Percentiles rank a stretch among this genome's conserved stretches.
phyloP scores from a whole-genome alignment of 768 basidiomycete genomes.

The Mycena vitilis region DNA sequence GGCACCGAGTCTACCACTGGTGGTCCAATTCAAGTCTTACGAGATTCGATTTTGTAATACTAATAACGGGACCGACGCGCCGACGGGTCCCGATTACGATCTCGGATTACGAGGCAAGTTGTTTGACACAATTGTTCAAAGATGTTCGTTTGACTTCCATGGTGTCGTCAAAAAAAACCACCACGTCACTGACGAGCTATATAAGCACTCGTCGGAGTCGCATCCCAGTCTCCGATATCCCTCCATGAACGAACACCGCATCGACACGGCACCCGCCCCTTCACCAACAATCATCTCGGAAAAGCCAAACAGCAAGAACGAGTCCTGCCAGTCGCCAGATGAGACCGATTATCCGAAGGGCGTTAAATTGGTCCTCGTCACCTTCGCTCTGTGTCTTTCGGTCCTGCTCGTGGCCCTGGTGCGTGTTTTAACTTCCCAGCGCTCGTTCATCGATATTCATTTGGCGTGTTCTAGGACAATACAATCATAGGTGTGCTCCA shows the following conservation, averaged over 20 bases:
- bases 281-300: conserved; percentile 12
- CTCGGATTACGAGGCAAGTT: too few species aligned
- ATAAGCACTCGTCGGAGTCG: neutral
- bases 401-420: conserved; percentile 27
- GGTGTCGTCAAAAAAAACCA: too few species aligned
- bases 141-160: too few species aligned
- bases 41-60: too few species aligned
- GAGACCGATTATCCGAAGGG: conserved; percentile 24
- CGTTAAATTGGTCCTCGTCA: conserved; percentile 18
- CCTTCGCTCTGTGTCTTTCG: conserved; percentile 22
- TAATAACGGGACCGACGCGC: too few species aligned
- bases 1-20: too few species aligned
- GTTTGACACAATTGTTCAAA: too few species aligned
- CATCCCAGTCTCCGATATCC: neutral
- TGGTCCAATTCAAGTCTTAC: too few species aligned
- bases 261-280: neutral
- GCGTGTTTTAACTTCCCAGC: neutral
- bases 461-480: conserved; percentile 10
- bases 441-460: too few species aligned
- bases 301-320: neutral
- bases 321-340: neutral
- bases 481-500: neutral
- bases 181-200: too few species aligned
- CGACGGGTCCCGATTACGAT: too few species aligned
- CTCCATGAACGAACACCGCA: neutral